Conservation (phyloP, 306 rosid genomes). For the Dalbergia cochinchinensis region DNA sequence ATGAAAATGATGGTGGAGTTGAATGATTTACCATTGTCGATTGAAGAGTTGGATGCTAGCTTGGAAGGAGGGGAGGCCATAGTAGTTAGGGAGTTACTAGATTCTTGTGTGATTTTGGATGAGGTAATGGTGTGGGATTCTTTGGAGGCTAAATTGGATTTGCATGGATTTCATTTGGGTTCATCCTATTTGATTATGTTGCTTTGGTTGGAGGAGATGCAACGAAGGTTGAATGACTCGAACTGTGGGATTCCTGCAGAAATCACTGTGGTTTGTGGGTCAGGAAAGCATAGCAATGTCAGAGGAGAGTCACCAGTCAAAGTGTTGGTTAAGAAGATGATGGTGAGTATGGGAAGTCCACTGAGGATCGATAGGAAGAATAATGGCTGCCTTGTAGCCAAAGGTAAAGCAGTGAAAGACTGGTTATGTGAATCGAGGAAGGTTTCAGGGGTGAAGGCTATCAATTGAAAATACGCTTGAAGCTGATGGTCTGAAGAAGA, state of each 20-base stretch:
- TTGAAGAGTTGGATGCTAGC: constrained; percentile 51
- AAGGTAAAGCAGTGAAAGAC: constrained; percentile 68
- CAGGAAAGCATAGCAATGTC: constrained; percentile 82
- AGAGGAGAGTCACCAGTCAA: constrained; percentile 77
- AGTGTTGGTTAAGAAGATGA: constrained; percentile 71
- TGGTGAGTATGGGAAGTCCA: constrained; percentile 68
- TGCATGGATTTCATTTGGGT: constrained; percentile 81
- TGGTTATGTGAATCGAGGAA: constrained; percentile 60
- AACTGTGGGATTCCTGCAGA: constrained; percentile 50
- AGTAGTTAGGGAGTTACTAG: constrained; percentile 67
- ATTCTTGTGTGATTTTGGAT: constrained; percentile 54
- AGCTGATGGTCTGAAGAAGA: not conserved
- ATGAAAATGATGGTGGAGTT: constrained; percentile 55
- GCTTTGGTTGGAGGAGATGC: constrained; percentile 79
- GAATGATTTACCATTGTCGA: constrained; percentile 56
- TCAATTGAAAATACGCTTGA: not conserved
- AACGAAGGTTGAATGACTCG: constrained; percentile 46
- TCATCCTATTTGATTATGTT: constrained; percentile 72
- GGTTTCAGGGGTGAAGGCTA: no score
- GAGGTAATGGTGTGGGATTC: constrained; percentile 75
- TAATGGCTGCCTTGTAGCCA: constrained; percentile 77
- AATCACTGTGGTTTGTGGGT: constrained; percentile 70
- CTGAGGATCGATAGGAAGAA: constrained; percentile 75
- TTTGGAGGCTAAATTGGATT: constrained; percentile 75
- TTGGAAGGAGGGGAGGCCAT: constrained; percentile 69